Conservation (phyloP, 495 filamentous ascomycete genomes). For the Ramalina intermedia region DNA sequence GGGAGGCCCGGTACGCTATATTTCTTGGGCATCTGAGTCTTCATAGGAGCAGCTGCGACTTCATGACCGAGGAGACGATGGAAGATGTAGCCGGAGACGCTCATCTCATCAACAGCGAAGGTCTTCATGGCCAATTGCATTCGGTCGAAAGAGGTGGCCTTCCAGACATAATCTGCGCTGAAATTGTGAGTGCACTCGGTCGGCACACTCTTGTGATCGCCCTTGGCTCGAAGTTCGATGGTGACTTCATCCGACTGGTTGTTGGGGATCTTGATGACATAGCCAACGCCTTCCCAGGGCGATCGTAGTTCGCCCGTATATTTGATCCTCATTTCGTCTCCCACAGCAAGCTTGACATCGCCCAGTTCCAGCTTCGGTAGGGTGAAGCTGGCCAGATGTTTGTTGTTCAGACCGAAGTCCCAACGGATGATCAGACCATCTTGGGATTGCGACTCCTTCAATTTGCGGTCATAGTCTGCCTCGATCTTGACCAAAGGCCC, state of each 20-base stretch:
- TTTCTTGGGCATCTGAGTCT: constrained; percentile 90
- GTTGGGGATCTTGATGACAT: constrained; percentile 99
- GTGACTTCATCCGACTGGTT: constrained; percentile 98
- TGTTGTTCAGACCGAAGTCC: constrained; percentile 95
- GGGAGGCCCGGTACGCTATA: constrained; percentile 92
- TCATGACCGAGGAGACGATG: constrained; percentile 94
- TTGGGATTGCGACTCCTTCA: constrained; percentile 96
- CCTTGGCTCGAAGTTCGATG: constrained; percentile 80
- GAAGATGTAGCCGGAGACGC: constrained; percentile 97
- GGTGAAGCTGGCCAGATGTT: constrained; percentile 90
- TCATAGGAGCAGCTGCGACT: constrained; percentile 90
- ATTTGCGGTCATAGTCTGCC: constrained; percentile 97
- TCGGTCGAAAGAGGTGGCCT: constrained; percentile 95
- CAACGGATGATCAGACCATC: constrained; percentile 87
- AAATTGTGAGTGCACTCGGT: constrained; percentile 98
- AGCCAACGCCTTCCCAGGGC: constrained; percentile 96
- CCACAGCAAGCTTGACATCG: constrained; percentile 94
- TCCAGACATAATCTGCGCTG: constrained; percentile 98
- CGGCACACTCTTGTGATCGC: constrained; percentile 84
- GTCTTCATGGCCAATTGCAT: constrained; percentile 99
- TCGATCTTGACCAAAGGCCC: constrained; percentile 98
- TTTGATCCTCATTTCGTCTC: constrained; percentile 94
- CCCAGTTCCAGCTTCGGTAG: constrained; percentile 94
- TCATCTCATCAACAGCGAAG: constrained; percentile 96
- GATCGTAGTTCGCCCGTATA: constrained; percentile 90